A percentile compares a stretch with the other conserved stretches of the same genome.
Evolutionary conservation across 2,329 filamentous ascomycete genomes (phyloP).

Genomic region (Epichloe uncinata): DNA sequence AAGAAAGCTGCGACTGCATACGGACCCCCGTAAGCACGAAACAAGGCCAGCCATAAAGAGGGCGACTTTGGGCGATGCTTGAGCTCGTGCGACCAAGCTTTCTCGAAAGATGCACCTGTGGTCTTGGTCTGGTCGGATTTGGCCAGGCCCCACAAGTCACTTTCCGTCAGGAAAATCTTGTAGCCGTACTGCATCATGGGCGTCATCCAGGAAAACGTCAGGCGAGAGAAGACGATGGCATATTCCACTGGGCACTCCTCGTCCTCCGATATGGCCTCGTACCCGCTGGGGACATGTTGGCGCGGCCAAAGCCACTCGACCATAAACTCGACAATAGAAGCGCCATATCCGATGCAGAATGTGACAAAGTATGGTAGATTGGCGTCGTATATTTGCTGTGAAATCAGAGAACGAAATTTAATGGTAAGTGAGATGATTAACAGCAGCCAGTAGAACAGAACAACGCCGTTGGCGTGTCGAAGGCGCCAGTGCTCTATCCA

Average conservation of each 20-base stretch:
- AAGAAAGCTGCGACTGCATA: conserved; percentile 73
- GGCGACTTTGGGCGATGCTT: conserved; percentile 43
- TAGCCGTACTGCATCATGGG: conserved; percentile 95
- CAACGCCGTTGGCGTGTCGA: conserved; percentile 74
- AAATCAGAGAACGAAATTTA: conserved; percentile 76
- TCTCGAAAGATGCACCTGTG: conserved; percentile 57
- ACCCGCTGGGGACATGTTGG: conserved; percentile 40
- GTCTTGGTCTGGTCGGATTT: conserved; percentile 64
- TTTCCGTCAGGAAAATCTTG: conserved; percentile 79
- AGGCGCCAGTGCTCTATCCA: conserved; percentile 77
- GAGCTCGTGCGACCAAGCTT: conserved; percentile 66
- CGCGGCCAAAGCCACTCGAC: conserved; percentile 86
- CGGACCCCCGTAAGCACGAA: conserved; percentile 71
- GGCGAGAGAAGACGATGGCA: conserved; percentile 80
- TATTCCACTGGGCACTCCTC: conserved; percentile 69
- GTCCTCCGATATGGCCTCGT: conserved; percentile 45
- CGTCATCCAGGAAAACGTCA: conserved; percentile 98
- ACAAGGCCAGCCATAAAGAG: conserved; percentile 76
- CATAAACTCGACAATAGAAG: conserved; percentile 57
- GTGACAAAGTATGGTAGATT: conserved; percentile 63
- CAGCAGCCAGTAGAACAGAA: conserved; percentile 85
- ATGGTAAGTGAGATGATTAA: conserved; percentile 65
- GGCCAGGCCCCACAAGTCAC: conserved; percentile 88
- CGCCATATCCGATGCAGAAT: conserved; percentile 57
- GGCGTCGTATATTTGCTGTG: conserved; percentile 56